These are phyloP conservation scores for Cordyceps pruinosa DNA, from an alignment of 2,329 filamentous ascomycete genomes.

Conservation along the genomic window DNA sequence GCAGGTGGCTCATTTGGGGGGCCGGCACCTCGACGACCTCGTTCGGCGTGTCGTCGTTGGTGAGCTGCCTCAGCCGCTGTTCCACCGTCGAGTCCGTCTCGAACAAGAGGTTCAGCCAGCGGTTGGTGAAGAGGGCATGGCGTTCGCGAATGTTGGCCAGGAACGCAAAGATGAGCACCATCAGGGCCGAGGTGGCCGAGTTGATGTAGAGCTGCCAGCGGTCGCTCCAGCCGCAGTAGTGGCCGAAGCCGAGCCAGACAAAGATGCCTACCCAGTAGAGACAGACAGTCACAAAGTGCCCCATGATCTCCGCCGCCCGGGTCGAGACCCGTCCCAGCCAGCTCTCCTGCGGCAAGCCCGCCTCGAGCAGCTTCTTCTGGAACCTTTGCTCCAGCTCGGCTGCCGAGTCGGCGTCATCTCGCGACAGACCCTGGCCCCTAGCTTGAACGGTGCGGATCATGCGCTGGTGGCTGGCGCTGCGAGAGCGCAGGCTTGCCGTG, in stretches of 20 bases:
- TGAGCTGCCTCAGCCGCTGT: constrained; percentile 26
- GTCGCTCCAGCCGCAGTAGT: constrained; percentile 23
- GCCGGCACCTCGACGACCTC: constrained; percentile 25
- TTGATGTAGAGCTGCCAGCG: constrained; percentile 37
- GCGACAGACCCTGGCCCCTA: neutral
- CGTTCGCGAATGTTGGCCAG: constrained; percentile 32
- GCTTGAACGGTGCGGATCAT: constrained; percentile 21
- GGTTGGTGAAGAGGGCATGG: constrained; percentile 26
- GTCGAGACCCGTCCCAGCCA: constrained; percentile 24
- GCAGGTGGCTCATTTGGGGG: constrained; percentile 25
- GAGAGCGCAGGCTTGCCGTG: constrained; percentile 26
- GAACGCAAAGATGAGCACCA: constrained; percentile 35
- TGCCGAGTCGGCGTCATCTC: constrained; percentile 10
- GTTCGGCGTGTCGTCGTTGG: constrained; percentile 27
- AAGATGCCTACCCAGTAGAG: constrained; percentile 30
- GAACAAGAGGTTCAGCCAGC: constrained; percentile 27
- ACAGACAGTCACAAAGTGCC: constrained; percentile 24
- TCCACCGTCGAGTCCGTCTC: constrained; percentile 30
- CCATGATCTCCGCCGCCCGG: constrained; percentile 19
- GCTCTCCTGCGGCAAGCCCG: constrained; percentile 20
- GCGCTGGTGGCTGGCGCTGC: constrained; percentile 24
- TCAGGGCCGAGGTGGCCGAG: constrained; percentile 32
- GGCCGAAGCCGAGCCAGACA: constrained; percentile 28
- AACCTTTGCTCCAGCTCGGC: constrained; percentile 17
- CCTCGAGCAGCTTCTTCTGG: neutral